A percentile compares a stretch with the other conserved stretches of the same genome.
Conservation (phyloP, 2,329 filamentous ascomycete genomes). For the Colletotrichum sublineola region DNA sequence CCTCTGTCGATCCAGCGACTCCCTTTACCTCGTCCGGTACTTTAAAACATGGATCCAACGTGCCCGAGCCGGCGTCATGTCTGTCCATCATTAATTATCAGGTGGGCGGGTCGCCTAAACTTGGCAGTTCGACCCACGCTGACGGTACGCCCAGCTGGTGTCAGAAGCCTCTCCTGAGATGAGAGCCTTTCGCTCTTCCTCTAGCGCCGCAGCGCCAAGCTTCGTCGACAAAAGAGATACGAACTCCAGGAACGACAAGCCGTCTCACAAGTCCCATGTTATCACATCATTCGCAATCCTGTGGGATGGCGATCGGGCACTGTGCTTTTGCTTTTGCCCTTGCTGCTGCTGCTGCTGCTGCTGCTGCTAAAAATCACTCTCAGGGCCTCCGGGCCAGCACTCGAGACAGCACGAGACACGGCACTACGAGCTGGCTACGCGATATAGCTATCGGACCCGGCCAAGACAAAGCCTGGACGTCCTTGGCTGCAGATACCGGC, state of each 20-base stretch:
- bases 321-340: background rate
- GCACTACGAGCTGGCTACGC: slow-evolving; percentile 9
- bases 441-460: slow-evolving; percentile 22
- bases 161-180: slow-evolving; percentile 22
- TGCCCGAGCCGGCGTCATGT: slow-evolving; percentile 18
- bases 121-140: slow-evolving; percentile 39
- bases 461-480: slow-evolving; percentile 32
- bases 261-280: slow-evolving; percentile 37
- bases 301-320: background rate
- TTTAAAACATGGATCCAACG: slow-evolving; percentile 38
- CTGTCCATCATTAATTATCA: slow-evolving; percentile 13
- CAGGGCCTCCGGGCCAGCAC: background rate
- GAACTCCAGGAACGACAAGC: slow-evolving; percentile 20
- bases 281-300: slow-evolving; percentile 25
- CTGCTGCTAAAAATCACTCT: background rate
- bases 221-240: slow-evolving; percentile 13
- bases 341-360: background rate
- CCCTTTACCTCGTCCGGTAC: slow-evolving; percentile 17
- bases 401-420: slow-evolving; percentile 8
- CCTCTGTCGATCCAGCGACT: slow-evolving; percentile 16
- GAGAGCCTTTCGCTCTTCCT: background rate
- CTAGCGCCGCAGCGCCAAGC: slow-evolving; percentile 26
- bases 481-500: slow-evolving; percentile 41
- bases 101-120: slow-evolving; percentile 35
- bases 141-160: slow-evolving; percentile 35